These are phyloP conservation scores for Choanephora cucurbitarum DNA, from an alignment of 371 early-diverging fungal species.

Conservation along the genomic window DNA sequence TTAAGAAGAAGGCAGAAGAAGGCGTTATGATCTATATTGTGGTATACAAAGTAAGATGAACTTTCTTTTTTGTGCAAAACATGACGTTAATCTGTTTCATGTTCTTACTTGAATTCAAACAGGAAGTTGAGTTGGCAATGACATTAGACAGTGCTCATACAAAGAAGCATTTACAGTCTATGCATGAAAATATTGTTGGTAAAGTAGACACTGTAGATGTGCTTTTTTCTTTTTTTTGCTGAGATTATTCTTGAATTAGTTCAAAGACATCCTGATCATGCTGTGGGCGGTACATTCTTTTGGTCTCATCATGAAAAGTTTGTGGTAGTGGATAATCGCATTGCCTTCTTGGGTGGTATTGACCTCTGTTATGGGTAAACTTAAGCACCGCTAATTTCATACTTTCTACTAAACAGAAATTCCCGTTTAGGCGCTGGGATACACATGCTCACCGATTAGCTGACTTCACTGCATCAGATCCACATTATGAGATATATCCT, in stretches of 20 bases:
- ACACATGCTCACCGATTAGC: constrained; percentile 49
- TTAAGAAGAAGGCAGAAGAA: constrained; percentile 85
- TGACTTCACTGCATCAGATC: constrained; percentile 49
- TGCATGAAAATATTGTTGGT: constrained; percentile 79
- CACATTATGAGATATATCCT: constrained; percentile 41
- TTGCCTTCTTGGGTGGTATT: constrained; percentile 83
- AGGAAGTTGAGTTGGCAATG: constrained; percentile 81
- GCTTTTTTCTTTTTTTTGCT: too few species aligned
- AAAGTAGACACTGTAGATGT: constrained; percentile 15
- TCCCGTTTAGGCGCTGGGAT: constrained; percentile 74
- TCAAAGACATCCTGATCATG: constrained; percentile 74
- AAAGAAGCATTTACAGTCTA: constrained; percentile 68
- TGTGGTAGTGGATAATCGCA: constrained; percentile 69
- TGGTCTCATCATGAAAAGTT: constrained; percentile 88
- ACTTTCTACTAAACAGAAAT: neutral
- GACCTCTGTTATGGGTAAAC: constrained; percentile 75
- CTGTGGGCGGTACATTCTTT: constrained; percentile 63
- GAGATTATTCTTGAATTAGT: constrained; percentile 29
- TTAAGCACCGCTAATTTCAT: neutral
- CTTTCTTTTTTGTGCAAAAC: neutral
- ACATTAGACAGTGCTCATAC: constrained; percentile 82
- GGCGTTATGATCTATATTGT: constrained; percentile 90
- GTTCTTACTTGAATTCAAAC: constrained; percentile 8
- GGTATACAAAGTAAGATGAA: constrained; percentile 71
- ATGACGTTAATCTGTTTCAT: constrained; percentile 6